phyloP scores from a whole-genome alignment of 352 stramenopile genomes.

The Pythium chondricola region DNA sequence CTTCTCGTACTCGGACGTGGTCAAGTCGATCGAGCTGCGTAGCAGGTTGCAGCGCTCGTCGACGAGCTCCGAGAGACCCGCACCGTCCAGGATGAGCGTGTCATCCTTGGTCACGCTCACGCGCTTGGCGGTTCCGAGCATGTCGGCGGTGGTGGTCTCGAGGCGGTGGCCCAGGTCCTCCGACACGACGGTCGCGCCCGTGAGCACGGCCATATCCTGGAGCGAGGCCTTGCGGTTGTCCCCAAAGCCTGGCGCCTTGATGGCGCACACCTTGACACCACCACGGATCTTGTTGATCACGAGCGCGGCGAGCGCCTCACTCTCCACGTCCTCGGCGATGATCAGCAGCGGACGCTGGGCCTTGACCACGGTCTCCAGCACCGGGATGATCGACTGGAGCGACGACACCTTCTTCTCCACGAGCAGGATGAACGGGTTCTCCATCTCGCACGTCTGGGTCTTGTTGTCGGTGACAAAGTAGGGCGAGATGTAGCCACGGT shows the following conservation, averaged over 20 bases:
- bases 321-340: conserved; percentile 99
- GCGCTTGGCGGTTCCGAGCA: conserved; percentile 94
- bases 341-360: conserved; percentile 96
- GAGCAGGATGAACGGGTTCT: conserved; percentile 98
- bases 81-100: conserved; percentile 97
- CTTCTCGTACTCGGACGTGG: conserved; percentile 99
- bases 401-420: conserved; percentile 99
- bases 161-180: conserved; percentile 99
- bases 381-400: conserved; percentile 94
- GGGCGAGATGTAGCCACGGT: conserved; percentile 99
- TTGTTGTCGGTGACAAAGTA: conserved; percentile 99
- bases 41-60: conserved; percentile 96
- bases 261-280: conserved; percentile 98
- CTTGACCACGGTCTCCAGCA: conserved; percentile 98
- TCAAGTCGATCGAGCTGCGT: conserved; percentile 92
- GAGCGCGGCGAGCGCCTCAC: conserved; percentile 97
- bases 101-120: conserved; percentile 99
- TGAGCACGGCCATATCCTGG: conserved; percentile 99
- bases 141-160: conserved; percentile 93
- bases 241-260: conserved; percentile 99
- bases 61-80: conserved; percentile 90
- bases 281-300: conserved; percentile 99
- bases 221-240: conserved; percentile 99
- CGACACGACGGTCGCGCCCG: conserved; percentile 96
- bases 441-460: conserved; percentile 97